Conservation (phyloP, 495 filamentous ascomycete genomes). For the Penicillium dipodomyicola region DNA sequence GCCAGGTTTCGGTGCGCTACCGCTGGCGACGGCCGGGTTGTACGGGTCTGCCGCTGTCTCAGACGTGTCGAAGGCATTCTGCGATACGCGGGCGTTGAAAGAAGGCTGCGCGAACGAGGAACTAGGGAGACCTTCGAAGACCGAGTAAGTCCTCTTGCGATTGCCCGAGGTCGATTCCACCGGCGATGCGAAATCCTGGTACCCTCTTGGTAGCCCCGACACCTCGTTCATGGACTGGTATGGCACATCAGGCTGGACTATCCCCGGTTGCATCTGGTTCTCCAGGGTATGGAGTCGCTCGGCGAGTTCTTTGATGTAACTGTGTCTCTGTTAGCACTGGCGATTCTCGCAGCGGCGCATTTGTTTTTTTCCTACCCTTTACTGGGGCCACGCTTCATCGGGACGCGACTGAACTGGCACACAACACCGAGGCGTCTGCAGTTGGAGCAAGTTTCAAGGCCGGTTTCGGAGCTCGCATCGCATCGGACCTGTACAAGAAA, state of each 20-base stretch:
- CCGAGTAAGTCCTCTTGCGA: constrained; percentile 57
- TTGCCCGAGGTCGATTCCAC: constrained; percentile 38
- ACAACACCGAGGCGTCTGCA: constrained; percentile 73
- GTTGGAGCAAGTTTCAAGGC: constrained; percentile 78
- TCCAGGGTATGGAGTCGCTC: constrained; percentile 85
- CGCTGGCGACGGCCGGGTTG: constrained; percentile 30
- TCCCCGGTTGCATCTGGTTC: constrained; percentile 54
- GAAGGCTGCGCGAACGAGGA: constrained; percentile 47
- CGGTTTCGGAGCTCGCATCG: constrained; percentile 78
- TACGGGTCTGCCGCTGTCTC: constrained; percentile 47
- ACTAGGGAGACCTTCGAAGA: constrained; percentile 51
- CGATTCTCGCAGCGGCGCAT: constrained; percentile 1
- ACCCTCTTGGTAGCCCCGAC: constrained; percentile 37
- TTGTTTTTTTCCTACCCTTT: constrained; percentile 66
- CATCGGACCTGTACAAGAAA: constrained; percentile 68
- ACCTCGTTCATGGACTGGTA: constrained; percentile 50
- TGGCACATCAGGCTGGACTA: constrained; percentile 47
- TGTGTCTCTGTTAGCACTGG: constrained; percentile 37
- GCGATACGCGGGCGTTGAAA: constrained; percentile 43
- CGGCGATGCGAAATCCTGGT: constrained; percentile 51
- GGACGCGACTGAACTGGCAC: constrained; percentile 88
- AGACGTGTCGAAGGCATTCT: constrained; percentile 39
- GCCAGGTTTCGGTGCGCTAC: constrained; percentile 35
- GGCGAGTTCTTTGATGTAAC: constrained; percentile 94
- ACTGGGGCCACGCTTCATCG: constrained; percentile 91